Evolutionary conservation across 2,329 filamentous ascomycete species (phyloP), one percentile per base, ranked within the genome.

Genomic region (Epichloe coenophiala): DNA sequence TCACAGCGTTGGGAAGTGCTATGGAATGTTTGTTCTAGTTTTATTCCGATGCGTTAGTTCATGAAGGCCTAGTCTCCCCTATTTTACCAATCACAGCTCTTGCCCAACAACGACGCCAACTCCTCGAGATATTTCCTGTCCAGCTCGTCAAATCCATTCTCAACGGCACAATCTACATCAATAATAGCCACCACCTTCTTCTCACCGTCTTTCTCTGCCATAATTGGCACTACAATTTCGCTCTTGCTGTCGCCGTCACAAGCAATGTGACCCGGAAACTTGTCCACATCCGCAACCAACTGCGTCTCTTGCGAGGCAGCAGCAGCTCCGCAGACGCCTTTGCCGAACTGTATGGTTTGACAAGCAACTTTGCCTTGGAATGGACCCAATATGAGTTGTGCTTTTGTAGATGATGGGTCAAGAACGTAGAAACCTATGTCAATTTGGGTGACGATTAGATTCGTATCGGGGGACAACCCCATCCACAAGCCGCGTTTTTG

Each of bases 321-420:
- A 0, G 86, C 85, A 6, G 78, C 69, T 3, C 87, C 87, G 63
- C 87, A 91, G 5, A 93, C 87, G 33, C 87, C 87, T 41, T 77
- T 75, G 8, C 82, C 80, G 55, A 89, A 86, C 5, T 71, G 68
- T 59, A 93, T 91, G 15, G 76, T 83, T 65, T 93, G 86, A 62
- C 87, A 93, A 8, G 87, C 87, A 3, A 83, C 79, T 61, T 88
- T 86, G 55, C 86, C 86, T 57, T 88, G 83, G 65, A 91, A 91
- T 0, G 86, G 86, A 0, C 84, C 86, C 1, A 91, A 78, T 56
- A 90, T 84, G 44, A 91, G 76, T 59, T 80, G 78, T 8, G 65
- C 61, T 6, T 65, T 57, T 43, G 65, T 52, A 8, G 63, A 60
- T 36, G 65, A 61, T 5, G 72, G 69, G 61, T 88, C 80, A 42